These are phyloP conservation scores for Infundibulicybe gibba DNA, from an alignment of 768 basidiomycete genomes.

Conservation along the genomic window DNA sequence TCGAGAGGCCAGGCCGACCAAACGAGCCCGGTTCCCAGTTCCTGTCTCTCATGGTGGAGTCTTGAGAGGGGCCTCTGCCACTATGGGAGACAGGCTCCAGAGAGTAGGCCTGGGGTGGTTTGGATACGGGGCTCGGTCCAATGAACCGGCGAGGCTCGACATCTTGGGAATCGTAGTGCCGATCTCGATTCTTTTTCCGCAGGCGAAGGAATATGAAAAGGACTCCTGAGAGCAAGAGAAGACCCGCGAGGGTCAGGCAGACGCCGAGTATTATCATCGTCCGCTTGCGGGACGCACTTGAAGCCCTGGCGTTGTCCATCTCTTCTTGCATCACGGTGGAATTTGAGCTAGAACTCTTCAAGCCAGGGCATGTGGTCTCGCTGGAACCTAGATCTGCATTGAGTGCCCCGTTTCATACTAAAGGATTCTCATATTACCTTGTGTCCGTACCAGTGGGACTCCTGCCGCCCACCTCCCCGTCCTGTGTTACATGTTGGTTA, in stretches of 20 bases:
- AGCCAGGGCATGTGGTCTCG: no score
- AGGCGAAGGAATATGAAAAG: slow-evolving; percentile 11
- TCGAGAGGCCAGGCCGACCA: no score
- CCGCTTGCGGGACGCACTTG: slow-evolving; percentile 5
- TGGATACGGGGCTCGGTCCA: slow-evolving; percentile 4
- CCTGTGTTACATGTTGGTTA: slow-evolving; percentile 17
- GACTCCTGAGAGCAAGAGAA: slow-evolving; percentile 18
- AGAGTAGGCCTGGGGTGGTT: slow-evolving; percentile 1
- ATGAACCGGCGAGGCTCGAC: slow-evolving; percentile 11
- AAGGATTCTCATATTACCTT: slow-evolving; percentile 11
- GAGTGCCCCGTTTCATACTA: no score
- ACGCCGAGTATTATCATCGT: slow-evolving; percentile 25
- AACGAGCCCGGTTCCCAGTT: no score
- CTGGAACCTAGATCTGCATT: no score
- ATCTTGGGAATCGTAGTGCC: slow-evolving; percentile 3
- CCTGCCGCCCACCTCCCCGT: slow-evolving; percentile 37
- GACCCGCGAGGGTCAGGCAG: slow-evolving; percentile 22
- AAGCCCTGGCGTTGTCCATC: no score
- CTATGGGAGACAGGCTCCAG: not conserved
- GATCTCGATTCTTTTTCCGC: slow-evolving; percentile 3
- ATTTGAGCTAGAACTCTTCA: no score
- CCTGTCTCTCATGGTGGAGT: not conserved
- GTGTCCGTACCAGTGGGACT: slow-evolving; percentile 23
- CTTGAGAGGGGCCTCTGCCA: not conserved
- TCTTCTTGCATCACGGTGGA: no score